phyloP scores from a whole-genome alignment of 2,329 filamentous ascomycete genomes.

The Sclerotinia glacialis region DNA sequence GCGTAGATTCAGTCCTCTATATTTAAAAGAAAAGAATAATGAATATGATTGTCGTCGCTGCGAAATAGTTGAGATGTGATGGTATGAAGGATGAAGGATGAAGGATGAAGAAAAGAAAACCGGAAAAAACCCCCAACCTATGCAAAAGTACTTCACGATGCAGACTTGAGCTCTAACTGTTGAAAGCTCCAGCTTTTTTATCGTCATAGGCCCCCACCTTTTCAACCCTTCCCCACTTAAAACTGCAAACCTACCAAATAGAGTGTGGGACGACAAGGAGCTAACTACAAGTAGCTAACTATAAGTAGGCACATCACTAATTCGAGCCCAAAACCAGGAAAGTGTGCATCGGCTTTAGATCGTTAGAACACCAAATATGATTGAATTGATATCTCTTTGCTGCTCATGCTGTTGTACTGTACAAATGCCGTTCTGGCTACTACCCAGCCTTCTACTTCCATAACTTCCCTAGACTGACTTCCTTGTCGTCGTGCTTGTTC shows the following conservation, averaged over 20 bases:
- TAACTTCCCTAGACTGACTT: conserved; percentile 83
- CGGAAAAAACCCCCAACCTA: conserved; percentile 2
- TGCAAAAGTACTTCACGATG: conserved; percentile 3
- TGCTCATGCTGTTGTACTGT: conserved; percentile 37
- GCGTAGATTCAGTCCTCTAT: background rate
- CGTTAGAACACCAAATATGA: conserved; percentile 12
- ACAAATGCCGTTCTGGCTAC: conserved; percentile 30
- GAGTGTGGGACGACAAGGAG: background rate
- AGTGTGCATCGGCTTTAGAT: background rate
- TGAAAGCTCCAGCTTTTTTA: conserved; percentile 19
- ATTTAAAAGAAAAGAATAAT: background rate
- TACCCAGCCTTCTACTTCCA: conserved; percentile 59
- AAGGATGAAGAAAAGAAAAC: background rate
- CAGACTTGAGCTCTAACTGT: conserved; percentile 13
- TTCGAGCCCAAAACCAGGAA: background rate
- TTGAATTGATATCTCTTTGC: conserved; percentile 20
- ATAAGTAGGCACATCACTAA: background rate
- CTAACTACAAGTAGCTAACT: background rate
- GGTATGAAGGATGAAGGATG: conserved; percentile 5
- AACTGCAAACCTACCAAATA: background rate
- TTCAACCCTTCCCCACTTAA: background rate
- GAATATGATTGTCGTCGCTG: background rate
- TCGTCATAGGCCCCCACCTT: conserved; percentile 17
- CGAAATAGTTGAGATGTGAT: background rate
- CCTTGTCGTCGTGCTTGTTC: conserved; percentile 99